A percentile compares a stretch with the other conserved stretches of the same genome.
Evolutionary conservation across 148 eudicot genomes (phyloP).

Genomic region (Selenicereus undatus): DNA sequence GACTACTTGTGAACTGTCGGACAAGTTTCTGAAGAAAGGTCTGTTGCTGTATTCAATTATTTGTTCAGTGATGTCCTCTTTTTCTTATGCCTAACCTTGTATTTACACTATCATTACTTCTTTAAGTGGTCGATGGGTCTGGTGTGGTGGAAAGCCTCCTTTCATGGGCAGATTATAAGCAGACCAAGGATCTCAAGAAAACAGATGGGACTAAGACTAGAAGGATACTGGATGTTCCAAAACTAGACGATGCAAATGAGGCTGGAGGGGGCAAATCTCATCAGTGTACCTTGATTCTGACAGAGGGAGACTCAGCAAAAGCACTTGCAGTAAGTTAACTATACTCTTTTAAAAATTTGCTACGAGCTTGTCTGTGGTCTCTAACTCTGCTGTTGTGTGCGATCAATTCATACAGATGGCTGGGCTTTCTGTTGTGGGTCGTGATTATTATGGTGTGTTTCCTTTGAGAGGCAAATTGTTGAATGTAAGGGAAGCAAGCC

Average conservation of each 20-base stretch:
- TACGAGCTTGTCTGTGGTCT: background rate
- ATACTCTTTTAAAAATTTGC: background rate
- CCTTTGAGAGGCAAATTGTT: constrained; percentile 93
- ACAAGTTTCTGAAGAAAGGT: constrained; percentile 80
- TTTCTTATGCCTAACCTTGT: background rate
- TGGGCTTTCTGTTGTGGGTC: constrained; percentile 69
- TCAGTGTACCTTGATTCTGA: constrained; percentile 79
- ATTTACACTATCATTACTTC: background rate
- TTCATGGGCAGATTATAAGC: constrained; percentile 77
- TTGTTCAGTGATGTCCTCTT: background rate
- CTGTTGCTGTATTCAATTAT: constrained; percentile 10
- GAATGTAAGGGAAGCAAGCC: constrained; percentile 97
- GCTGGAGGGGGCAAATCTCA: constrained; percentile 72
- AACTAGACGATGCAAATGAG: constrained; percentile 79
- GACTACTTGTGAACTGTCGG: constrained; percentile 61
- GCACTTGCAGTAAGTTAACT: constrained; percentile 76
- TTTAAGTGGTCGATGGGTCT: constrained; percentile 40
- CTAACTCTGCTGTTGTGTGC: background rate
- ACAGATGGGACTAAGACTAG: constrained; percentile 77
- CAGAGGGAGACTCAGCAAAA: constrained; percentile 98
- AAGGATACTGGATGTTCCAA: constrained; percentile 50
- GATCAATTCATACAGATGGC: constrained; percentile 49
- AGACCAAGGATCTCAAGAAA: constrained; percentile 68
- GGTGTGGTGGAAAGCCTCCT: constrained; percentile 63
- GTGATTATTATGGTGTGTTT: constrained; percentile 72